Evolutionary conservation across 2,329 filamentous ascomycete species (phyloP).

Genomic region (Daldinia eschscholtzii): DNA sequence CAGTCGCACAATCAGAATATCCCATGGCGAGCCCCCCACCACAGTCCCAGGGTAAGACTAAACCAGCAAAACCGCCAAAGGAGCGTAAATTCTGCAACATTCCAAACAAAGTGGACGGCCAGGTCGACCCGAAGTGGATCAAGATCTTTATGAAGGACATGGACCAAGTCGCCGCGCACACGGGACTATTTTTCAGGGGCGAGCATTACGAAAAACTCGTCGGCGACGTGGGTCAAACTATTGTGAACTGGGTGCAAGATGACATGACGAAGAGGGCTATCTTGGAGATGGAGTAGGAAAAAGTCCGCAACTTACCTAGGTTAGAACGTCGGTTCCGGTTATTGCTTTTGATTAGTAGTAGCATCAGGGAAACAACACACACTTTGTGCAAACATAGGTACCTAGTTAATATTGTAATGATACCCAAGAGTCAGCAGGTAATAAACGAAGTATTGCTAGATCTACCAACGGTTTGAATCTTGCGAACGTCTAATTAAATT

Average conservation of each 20-base stretch:
- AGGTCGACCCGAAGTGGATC: slow-evolving; percentile 79
- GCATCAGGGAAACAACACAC: neutral
- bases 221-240: slow-evolving; percentile 76
- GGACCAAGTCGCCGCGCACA: slow-evolving; percentile 88
- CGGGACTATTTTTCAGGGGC: slow-evolving; percentile 80
- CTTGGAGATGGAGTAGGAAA: slow-evolving; percentile 46
- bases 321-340: neutral
- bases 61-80: slow-evolving; percentile 56
- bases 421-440: neutral
- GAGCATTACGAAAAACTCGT: slow-evolving; percentile 81
- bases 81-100: slow-evolving; percentile 84
- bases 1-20: slow-evolving; percentile 45
- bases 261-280: slow-evolving; percentile 63
- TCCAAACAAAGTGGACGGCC: slow-evolving; percentile 67
- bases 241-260: slow-evolving; percentile 78
- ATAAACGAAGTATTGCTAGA: neutral
- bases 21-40: slow-evolving; percentile 13
- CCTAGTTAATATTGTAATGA: slow-evolving; percentile 12
- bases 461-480: neutral
- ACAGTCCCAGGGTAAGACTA: slow-evolving; percentile 15
- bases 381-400: neutral
- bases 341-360: neutral
- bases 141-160: slow-evolving; percentile 84
- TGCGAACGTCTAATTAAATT: neutral
- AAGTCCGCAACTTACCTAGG: neutral